Evolutionary conservation across 805 yeast genomes (phyloP).

Genomic region (Pichia nanzhaoensis): DNA sequence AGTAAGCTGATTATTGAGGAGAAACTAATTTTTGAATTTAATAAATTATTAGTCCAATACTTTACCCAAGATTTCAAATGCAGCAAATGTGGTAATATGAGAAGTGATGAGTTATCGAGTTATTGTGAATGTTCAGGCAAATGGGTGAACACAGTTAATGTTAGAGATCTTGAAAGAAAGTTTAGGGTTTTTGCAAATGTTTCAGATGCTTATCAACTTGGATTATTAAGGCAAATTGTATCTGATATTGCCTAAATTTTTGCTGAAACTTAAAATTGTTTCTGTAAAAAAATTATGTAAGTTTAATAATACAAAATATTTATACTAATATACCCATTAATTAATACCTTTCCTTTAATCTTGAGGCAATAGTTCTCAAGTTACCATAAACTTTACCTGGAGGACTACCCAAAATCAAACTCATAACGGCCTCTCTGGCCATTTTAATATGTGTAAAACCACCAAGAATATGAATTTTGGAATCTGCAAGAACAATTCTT

Average conservation of each 20-base stretch:
- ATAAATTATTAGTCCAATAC: slow-evolving; percentile 49
- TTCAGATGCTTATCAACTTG: slow-evolving; percentile 53
- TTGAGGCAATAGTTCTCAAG: slow-evolving; percentile 90
- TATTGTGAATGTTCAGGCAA: slow-evolving; percentile 86
- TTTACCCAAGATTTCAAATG: slow-evolving; percentile 80
- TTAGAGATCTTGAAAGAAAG: slow-evolving; percentile 37
- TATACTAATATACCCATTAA: background rate
- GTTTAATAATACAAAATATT: background rate
- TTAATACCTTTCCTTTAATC: slow-evolving; percentile 92
- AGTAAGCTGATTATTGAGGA: slow-evolving; percentile 75
- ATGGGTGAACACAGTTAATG: slow-evolving; percentile 58
- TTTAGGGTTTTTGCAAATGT: slow-evolving; percentile 50
- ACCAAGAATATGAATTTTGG: slow-evolving; percentile 93
- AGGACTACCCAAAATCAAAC: slow-evolving; percentile 92
- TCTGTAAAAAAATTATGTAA: background rate
- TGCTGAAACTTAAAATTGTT: background rate
- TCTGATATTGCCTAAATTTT: slow-evolving; percentile 17
- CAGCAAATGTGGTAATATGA: slow-evolving; percentile 61
- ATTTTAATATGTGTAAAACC: slow-evolving; percentile 95
- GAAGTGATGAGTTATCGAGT: slow-evolving; percentile 59
- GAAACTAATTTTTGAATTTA: slow-evolving; percentile 58
- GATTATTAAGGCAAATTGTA: slow-evolving; percentile 38
- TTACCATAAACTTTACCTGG: slow-evolving; percentile 98
- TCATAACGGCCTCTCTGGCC: slow-evolving; percentile 97
- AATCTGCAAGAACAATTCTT: slow-evolving; percentile 93